Percentiles rank a stretch among this genome's conserved stretches.
These are phyloP conservation scores for Chrysanthemum seticuspe DNA, from an alignment of 129 eudicot species.

Conservation along the genomic window DNA sequence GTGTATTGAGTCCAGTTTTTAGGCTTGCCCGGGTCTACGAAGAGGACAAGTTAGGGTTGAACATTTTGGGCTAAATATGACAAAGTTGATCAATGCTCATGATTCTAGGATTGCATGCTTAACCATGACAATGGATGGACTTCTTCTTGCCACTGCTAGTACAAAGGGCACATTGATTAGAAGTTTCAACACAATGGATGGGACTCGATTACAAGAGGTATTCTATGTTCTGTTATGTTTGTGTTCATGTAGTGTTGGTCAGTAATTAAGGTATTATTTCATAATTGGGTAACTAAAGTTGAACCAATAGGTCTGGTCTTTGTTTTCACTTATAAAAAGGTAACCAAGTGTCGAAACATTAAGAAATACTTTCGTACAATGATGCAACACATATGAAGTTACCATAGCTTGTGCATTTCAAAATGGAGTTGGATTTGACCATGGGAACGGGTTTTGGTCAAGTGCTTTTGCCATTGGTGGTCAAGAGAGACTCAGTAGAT, in stretches of 20 bases:
- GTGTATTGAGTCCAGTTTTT: too few relatives aligned
- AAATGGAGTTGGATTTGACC: too few relatives aligned
- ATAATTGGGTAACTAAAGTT: too few relatives aligned
- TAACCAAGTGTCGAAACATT: not conserved
- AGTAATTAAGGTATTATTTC: not conserved
- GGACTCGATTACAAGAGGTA: slow-evolving; percentile 87
- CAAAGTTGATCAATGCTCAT: slow-evolving; percentile 48
- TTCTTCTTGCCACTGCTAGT: slow-evolving; percentile 94
- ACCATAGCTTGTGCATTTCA: too few relatives aligned
- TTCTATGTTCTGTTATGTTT: slow-evolving; percentile 2
- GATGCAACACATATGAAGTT: too few relatives aligned
- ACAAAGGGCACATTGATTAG: slow-evolving; percentile 82
- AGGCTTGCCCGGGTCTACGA: slow-evolving; percentile 48
- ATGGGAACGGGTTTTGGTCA: too few relatives aligned
- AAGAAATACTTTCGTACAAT: too few relatives aligned
- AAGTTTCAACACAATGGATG: slow-evolving; percentile 86
- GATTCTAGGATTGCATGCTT: slow-evolving; percentile 77
- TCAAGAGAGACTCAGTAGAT: too few relatives aligned
- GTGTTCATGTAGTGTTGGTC: not conserved
- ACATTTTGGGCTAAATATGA: slow-evolving; percentile 86
- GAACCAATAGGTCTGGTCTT: too few relatives aligned
- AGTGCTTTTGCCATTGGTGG: too few relatives aligned
- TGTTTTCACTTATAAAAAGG: too few relatives aligned
- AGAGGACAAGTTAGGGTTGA: slow-evolving; percentile 84
- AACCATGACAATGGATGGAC: slow-evolving; percentile 83